Evolutionary conservation across 1,284 basidiomycete genomes (phyloP).

Genomic region (Coriolopsis trogii): DNA sequence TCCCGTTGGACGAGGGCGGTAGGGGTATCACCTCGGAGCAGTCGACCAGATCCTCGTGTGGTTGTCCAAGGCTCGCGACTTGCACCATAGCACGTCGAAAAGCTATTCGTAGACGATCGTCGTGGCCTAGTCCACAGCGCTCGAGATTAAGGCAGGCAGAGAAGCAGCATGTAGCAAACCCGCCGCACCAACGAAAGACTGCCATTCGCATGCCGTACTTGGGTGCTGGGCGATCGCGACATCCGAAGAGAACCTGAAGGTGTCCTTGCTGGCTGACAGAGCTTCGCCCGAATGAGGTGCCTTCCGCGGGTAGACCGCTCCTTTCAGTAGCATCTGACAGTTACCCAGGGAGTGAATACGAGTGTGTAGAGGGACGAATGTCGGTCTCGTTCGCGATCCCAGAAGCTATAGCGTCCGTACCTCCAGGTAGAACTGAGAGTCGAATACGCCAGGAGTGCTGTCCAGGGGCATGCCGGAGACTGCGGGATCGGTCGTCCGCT

Average conservation of each 20-base stretch:
- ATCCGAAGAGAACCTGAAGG: constrained; percentile 23
- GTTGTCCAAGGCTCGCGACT: constrained; percentile 8
- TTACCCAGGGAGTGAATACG: too few species aligned
- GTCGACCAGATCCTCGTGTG: constrained; percentile 11
- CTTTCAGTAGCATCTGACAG: constrained; percentile 17
- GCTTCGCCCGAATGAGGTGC: constrained; percentile 14
- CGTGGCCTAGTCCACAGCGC: constrained; percentile 1
- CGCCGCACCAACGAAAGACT: constrained; percentile 16
- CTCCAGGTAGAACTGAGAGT: constrained; percentile 24
- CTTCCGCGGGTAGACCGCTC: constrained; percentile 19
- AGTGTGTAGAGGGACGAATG: too few species aligned
- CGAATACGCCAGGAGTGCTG: constrained; percentile 20
- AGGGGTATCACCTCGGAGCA: constrained; percentile 14
- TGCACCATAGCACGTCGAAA: constrained; percentile 13
- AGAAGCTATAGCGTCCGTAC: background rate
- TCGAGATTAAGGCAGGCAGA: background rate
- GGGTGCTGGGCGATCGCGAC: constrained; percentile 22
- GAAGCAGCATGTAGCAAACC: background rate
- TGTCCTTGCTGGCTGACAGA: constrained; percentile 10
- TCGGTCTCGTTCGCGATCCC: too few species aligned
- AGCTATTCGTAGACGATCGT: constrained; percentile 1
- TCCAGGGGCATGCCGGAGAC: constrained; percentile 15
- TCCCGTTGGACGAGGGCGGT: background rate
- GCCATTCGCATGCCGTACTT: constrained; percentile 19
- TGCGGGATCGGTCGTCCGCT: constrained; percentile 19